Base-by-base conservation (phyloP, 768 basidiomycete genomes). In the Kwoniella heveanensis region DNA sequence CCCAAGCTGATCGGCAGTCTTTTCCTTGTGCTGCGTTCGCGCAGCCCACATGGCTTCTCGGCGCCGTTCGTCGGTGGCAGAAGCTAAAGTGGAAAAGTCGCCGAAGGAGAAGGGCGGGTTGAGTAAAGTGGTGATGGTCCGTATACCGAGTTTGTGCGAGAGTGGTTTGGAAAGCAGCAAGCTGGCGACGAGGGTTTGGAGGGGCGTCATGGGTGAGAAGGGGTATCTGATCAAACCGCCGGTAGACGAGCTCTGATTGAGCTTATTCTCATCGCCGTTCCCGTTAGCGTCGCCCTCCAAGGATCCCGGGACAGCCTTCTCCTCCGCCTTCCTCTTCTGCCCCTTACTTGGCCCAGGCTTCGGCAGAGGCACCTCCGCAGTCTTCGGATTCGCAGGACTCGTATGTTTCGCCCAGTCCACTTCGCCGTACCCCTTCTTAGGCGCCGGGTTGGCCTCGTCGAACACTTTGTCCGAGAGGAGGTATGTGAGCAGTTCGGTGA, bases 1-100 rank as follows among this genome's bases (percentile, higher is more conserved):
- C 37, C 69, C 65, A 19, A 75, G 55, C 48, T 70, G 71, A 1
- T 24, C 39, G 1, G 71, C 66, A 19, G 71, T 75, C 67, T 72
- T 72, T 58, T 75, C 73, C 52, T 69, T 70, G 51, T 75, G 73
- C 39, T 75, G 73, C 4, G 73, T 75, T 27, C 69, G 27, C 3
- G 73, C 70, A n/a, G 60, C 61, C 60, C 65, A 72, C 65, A 75
- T 66, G 17, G 60, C 60, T 37, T 72, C 67, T 12, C 65, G 24
- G 4, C 67, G 29, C 7, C 63, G 54, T 51, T 72, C 71, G n/a
- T 68, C 70, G n/a, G 56, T 62, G 13, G 69, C 58, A 27, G 68
- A 65, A 19, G 64, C 58, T 25, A 75, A 49, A 5, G 61, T 62
- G 5, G 27, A 15, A n/a, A 67, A 57, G 2, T 62, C 71, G 1